Conservation (phyloP, 2,329 filamentous ascomycete genomes). For the Taxawa tesnikishii region DNA sequence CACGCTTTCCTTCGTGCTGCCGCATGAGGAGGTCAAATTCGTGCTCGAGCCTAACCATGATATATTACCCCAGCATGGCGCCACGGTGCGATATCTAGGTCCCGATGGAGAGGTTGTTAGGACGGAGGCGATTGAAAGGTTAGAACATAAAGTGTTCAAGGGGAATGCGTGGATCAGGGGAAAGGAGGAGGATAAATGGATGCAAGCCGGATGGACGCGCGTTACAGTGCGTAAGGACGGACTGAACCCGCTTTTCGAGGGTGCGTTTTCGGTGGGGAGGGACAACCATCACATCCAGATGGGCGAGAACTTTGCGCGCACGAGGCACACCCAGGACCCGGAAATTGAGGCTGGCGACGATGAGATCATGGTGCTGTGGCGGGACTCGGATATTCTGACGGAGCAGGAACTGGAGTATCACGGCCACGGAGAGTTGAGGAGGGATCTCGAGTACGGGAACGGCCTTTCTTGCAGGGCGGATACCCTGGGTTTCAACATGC, state of each 20-base stretch:
- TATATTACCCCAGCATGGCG: constrained; percentile 59
- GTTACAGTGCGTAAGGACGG: constrained; percentile 71
- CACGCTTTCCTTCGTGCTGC: constrained; percentile 67
- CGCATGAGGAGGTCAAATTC: constrained; percentile 58
- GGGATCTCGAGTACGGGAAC: constrained; percentile 19
- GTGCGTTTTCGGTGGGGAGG: constrained; percentile 68
- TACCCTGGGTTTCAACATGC: constrained; percentile 64
- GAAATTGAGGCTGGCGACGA: constrained; percentile 37
- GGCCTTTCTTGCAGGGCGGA: constrained; percentile 57
- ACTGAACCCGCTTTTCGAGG: constrained; percentile 69
- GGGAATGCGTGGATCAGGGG: constrained; percentile 53
- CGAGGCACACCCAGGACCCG: constrained; percentile 61
- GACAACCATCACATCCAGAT: constrained; percentile 83
- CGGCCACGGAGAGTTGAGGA: constrained; percentile 51
- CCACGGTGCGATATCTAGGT: constrained; percentile 60
- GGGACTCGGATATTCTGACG: constrained; percentile 67
- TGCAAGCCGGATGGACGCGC: constrained; percentile 74
- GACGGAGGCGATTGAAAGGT: constrained; percentile 58
- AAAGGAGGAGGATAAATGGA: constrained; percentile 50
- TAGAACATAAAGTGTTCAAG: constrained; percentile 71
- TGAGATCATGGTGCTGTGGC: constrained; percentile 82
- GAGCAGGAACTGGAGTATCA: constrained; percentile 16
- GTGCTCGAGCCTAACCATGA: constrained; percentile 84
- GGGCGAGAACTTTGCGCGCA: constrained; percentile 58
- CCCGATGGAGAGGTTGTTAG: constrained; percentile 55